Evolutionary conservation across 129 eudicot species (phyloP).

Genomic region (Flaveria sonorensis): DNA sequence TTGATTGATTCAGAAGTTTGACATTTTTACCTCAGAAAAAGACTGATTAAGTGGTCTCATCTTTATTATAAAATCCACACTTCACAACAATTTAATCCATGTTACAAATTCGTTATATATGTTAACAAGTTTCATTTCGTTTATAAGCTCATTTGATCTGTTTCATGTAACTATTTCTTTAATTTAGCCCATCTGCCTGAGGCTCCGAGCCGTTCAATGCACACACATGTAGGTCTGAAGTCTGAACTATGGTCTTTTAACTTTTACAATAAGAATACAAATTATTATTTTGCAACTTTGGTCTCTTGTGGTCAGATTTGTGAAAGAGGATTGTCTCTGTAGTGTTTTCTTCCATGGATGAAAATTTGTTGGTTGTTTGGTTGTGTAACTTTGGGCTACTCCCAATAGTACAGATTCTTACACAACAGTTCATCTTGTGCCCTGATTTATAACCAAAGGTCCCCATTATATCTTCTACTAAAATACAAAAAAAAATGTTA

Average conservation of each 20-base stretch:
- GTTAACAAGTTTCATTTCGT: neutral
- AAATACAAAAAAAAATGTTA: too few species aligned
- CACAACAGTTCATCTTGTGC: constrained; percentile 18
- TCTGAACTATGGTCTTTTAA: constrained; percentile 1
- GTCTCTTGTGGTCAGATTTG: constrained; percentile 5
- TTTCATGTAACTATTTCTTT: neutral
- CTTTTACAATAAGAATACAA: neutral
- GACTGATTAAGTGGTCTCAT: neutral
- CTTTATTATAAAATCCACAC: neutral
- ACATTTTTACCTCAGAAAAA: constrained; percentile 13
- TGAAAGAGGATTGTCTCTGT: constrained; percentile 13
- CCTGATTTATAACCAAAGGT: constrained; percentile 15
- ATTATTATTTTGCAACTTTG: constrained; percentile 5
- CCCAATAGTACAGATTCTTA: constrained; percentile 6
- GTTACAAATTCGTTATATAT: neutral
- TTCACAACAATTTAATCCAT: neutral
- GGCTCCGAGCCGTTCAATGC: neutral
- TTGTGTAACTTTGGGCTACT: constrained; percentile 1
- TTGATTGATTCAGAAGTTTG: constrained; percentile 6
- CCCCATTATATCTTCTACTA: neutral
- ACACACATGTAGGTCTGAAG: neutral
- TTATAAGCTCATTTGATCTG: neutral
- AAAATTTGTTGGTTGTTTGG: constrained; percentile 18
- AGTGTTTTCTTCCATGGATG: constrained; percentile 4
- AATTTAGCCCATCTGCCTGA: neutral